phyloP scores from a whole-genome alignment of 2,329 filamentous ascomycete genomes.

The Blumeria graminis region DNA sequence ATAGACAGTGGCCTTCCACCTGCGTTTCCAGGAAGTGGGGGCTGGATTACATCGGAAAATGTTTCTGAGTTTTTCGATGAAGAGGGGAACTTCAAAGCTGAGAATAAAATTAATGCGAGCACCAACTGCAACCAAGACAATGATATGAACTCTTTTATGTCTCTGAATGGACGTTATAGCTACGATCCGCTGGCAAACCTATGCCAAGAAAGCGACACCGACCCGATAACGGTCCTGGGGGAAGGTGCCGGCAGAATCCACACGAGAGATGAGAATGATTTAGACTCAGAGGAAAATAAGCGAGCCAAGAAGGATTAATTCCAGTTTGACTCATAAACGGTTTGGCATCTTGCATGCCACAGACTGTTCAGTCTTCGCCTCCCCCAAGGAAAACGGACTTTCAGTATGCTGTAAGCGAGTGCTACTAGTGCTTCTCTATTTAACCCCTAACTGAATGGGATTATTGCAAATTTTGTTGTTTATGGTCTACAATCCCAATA shows the following conservation, averaged over 20 bases:
- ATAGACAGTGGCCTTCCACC: conserved; percentile 31
- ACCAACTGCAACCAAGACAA: neutral
- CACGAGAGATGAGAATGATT: conserved; percentile 27
- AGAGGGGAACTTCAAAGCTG: conserved; percentile 52
- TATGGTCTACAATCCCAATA: too few species aligned
- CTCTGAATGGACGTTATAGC: too few species aligned
- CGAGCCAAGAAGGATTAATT: conserved; percentile 20
- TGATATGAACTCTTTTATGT: neutral
- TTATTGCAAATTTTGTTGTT: too few species aligned
- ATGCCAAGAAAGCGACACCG: neutral
- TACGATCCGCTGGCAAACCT: too few species aligned
- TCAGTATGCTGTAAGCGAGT: too few species aligned
- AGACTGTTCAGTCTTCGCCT: too few species aligned
- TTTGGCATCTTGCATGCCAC: too few species aligned
- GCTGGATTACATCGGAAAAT: conserved; percentile 85
- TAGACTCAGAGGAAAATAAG: conserved; percentile 22
- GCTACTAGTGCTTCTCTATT: too few species aligned
- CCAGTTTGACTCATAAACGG: too few species aligned
- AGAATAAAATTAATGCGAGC: conserved; percentile 16
- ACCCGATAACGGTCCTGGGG: conserved; percentile 21
- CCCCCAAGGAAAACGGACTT: too few species aligned
- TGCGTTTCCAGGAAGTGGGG: conserved; percentile 46
- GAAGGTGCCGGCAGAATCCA: conserved; percentile 38
- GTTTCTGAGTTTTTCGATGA: conserved; percentile 63
- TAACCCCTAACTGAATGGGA: too few species aligned